A percentile compares a stretch with the other conserved stretches of the same genome.
Conservation (phyloP, 2,329 filamentous ascomycete species). For the Lachnellula subtilissima region DNA sequence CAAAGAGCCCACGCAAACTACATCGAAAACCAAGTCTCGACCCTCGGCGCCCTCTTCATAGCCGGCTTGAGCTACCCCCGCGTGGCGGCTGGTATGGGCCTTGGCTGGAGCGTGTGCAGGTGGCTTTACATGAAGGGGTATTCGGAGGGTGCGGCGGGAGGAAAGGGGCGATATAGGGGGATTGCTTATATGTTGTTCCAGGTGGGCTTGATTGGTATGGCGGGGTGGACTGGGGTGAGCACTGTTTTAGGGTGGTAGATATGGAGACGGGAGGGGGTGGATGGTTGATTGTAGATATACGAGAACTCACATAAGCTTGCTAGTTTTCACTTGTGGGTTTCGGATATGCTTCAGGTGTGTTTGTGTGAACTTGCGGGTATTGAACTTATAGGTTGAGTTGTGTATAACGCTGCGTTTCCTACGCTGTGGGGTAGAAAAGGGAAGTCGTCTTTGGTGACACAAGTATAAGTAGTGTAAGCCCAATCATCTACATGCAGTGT, state of each 20-base stretch:
- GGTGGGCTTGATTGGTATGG: slow-evolving; percentile 22
- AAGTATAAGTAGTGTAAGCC: too few species aligned
- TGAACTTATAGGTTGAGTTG: too few species aligned
- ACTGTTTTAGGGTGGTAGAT: slow-evolving; percentile 24
- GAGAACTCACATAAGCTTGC: too few species aligned
- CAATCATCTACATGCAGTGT: too few species aligned
- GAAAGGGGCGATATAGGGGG: slow-evolving; percentile 28
- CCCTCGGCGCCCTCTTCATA: slow-evolving; percentile 50
- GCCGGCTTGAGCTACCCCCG: slow-evolving; percentile 52
- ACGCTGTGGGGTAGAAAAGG: too few species aligned
- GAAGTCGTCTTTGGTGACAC: too few species aligned
- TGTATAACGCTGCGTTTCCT: too few species aligned
- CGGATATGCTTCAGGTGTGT: too few species aligned
- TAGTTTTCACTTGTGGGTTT: too few species aligned
- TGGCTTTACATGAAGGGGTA: slow-evolving; percentile 52
- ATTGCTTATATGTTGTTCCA: slow-evolving; percentile 23
- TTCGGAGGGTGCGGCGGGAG: slow-evolving; percentile 14
- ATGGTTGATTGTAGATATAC: too few species aligned
- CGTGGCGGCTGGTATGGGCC: slow-evolving; percentile 45
- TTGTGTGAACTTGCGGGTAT: too few species aligned
- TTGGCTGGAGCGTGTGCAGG: slow-evolving; percentile 48
- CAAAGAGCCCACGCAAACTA: slow-evolving; percentile 61
- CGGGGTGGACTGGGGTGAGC: slow-evolving; percentile 20
- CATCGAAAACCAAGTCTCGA: slow-evolving; percentile 54
- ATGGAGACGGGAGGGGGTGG: neutral